phyloP scores from a whole-genome alignment of 2,329 filamentous ascomycete genomes.

The Cladophialophora carrionii region DNA sequence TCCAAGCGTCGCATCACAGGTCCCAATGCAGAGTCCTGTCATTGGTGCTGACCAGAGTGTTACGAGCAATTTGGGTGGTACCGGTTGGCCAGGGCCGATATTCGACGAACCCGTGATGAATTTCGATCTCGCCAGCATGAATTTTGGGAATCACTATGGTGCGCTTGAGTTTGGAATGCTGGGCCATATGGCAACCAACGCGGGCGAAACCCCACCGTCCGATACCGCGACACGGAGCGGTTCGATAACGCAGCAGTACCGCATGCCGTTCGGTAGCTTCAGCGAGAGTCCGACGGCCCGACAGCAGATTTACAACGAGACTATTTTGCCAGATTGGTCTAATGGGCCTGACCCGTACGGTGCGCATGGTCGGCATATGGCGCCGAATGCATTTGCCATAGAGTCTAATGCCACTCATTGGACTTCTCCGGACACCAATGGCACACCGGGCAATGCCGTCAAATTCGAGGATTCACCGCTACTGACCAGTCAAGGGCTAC shows the following conservation, averaged over 20 bases:
- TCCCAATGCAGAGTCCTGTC: conserved; percentile 43
- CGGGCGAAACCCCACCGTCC: conserved; percentile 74
- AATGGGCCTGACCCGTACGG: conserved; percentile 46
- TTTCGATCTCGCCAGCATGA: conserved; percentile 90
- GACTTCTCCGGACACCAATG: conserved; percentile 61
- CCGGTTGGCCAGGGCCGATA: conserved; percentile 58
- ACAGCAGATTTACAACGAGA: conserved; percentile 49
- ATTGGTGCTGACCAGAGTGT: conserved; percentile 48
- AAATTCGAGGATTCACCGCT: conserved; percentile 42
- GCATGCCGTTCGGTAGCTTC: conserved; percentile 46
- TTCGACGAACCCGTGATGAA: conserved; percentile 95
- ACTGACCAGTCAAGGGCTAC: conserved; percentile 40
- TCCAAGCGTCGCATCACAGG: conserved; percentile 53
- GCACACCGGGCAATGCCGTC: conserved; percentile 51
- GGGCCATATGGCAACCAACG: conserved; percentile 91
- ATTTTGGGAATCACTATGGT: conserved; percentile 95
- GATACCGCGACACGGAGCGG: conserved; percentile 58
- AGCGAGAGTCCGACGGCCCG: conserved; percentile 51
- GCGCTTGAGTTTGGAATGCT: conserved; percentile 95
- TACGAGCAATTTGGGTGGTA: conserved; percentile 36
- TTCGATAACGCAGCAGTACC: conserved; percentile 49
- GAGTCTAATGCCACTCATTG: conserved; percentile 61
- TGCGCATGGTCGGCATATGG: conserved; percentile 43
- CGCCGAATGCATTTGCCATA: conserved; percentile 64
- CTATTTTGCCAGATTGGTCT: conserved; percentile 52